Evolutionary conservation across 2,329 filamentous ascomycete genomes (phyloP), one percentile per base, ranked within the genome.

Genomic region (Tolypocladium tropicale): DNA sequence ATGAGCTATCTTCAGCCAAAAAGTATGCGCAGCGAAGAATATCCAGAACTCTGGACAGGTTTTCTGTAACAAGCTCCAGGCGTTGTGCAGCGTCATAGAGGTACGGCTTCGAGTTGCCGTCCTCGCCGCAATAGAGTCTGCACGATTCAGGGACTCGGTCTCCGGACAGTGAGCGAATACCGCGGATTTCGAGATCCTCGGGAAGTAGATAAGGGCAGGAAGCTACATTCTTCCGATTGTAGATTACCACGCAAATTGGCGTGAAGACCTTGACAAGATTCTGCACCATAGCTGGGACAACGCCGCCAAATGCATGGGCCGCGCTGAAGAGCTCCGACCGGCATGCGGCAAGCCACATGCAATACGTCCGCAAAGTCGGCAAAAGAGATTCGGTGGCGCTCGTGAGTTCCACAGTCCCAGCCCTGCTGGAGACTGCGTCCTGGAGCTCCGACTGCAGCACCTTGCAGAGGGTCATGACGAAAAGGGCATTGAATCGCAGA

Each of bases 401-500:
- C 12, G 70, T 71, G 46, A 76, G 71, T 54, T 69, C 61, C 12
- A 61, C 57, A 18, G 51, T 66, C 36, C 67, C 60, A 5, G 63
- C 65, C 6, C 11, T 46, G 11, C 36, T 43, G n/a, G 59, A 59
- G 9, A 58, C 34, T n/a, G 60, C 62, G 30, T 63, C 56, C 34
- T 60, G 80, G 3, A 95, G 76, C 62, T 90, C 86, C n/a, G 82
- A 78, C 60, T 86, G 77, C 37, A 95, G 76, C 32, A 86, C 75
- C 54, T 86, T 84, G 50, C 92, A 80, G 34, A 96, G 76, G 1
- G 82, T 81, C 56, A 85, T 82, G 63, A 95, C 86, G 11, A 87
- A 90, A 53, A 86, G 86, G 52, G 90, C 76, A 64, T 95, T 96
- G 59, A 95, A 81, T 28, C 85, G 80, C 49, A 95, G 76, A 57